Evolutionary conservation across 2,329 filamentous ascomycete genomes (phyloP), one percentile per base, ranked within the genome.

Genomic region (Pseudomassariella vexata): DNA sequence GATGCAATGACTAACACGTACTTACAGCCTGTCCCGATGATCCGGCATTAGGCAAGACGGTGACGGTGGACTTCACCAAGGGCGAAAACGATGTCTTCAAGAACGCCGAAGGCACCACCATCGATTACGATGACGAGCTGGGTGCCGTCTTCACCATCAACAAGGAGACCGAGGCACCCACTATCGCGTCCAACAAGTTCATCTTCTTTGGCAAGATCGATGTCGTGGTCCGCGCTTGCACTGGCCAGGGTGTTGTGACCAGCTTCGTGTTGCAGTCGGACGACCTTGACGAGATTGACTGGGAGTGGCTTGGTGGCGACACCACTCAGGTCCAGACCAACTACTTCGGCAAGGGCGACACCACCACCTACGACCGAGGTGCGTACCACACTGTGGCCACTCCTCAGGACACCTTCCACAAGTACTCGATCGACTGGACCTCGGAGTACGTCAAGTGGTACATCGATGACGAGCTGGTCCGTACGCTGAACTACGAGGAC

Each of bases 161-260:
- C 21, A 66, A 75, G 30, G 72, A 76, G 41, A 66, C 55, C 9
- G 73, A 87, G 31, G 77, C 73, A 29, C 81, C 86, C 22, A 86
- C 83, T 20, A 86, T 94, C 59, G 71, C 69, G 50, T 76, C 75
- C 35, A 71, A 79, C 51, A 89, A 88, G 73, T 96, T 94, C 70
- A 86, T 98, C 59, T 95, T 96, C 85, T 96, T 95, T 59, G 92
- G 92, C 41, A 80, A 80, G 51, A 76, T 95, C 47, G 84, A 94
- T 34, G 77, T 87, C 39, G 76, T 75, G 19, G 66, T 94, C 52
- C 82, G 88, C 60, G 82, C 84, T 23, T 82, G 92, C 17, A 73
- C 82, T 3, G 92, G 90, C 25, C 68, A 68, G 6, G 92, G 92
- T 45, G 84, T 98, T 42, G 85, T 98, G 41, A 95, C 88, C 63